phyloP scores from a whole-genome alignment of 2,329 filamentous ascomycete genomes.

The Neonectria sp. region DNA sequence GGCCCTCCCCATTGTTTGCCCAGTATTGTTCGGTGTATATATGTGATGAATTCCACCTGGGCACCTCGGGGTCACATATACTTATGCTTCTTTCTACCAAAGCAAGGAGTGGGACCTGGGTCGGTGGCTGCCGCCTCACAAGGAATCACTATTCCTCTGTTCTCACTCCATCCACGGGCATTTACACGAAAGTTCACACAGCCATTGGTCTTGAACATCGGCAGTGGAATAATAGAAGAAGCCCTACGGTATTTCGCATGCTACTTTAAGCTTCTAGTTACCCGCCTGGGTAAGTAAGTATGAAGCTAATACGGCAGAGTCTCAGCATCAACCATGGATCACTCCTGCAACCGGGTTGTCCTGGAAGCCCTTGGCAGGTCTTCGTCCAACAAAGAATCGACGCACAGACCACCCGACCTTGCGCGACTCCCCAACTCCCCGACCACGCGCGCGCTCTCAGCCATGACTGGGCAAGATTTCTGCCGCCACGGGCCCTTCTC shows the following conservation, averaged over 20 bases:
- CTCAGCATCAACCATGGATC: too few relatives aligned
- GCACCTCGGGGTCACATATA: too few relatives aligned
- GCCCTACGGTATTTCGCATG: not conserved
- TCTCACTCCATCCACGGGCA: not conserved
- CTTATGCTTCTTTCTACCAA: not conserved
- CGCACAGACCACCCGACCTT: conserved; percentile 26
- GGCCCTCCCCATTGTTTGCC: not conserved
- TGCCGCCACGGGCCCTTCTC: conserved; percentile 30
- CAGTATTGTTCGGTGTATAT: not conserved
- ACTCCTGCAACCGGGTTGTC: too few relatives aligned
- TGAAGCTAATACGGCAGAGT: too few relatives aligned
- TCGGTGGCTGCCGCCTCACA: not conserved
- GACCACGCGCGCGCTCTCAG: conserved; percentile 28
- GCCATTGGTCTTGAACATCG: too few relatives aligned
- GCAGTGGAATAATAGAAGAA: too few relatives aligned
- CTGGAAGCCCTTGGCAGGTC: not conserved
- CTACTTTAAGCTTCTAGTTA: too few relatives aligned
- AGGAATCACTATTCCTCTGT: not conserved
- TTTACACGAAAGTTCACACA: too few relatives aligned
- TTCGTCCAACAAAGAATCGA: not conserved
- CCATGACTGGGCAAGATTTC: conserved; percentile 39
- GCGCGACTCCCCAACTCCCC: conserved; percentile 18
- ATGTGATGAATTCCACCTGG: not conserved
- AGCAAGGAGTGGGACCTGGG: not conserved
- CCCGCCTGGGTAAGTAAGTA: too few relatives aligned